phyloP scores from a whole-genome alignment of 306 rosid genomes.

The Fagus crenata region DNA sequence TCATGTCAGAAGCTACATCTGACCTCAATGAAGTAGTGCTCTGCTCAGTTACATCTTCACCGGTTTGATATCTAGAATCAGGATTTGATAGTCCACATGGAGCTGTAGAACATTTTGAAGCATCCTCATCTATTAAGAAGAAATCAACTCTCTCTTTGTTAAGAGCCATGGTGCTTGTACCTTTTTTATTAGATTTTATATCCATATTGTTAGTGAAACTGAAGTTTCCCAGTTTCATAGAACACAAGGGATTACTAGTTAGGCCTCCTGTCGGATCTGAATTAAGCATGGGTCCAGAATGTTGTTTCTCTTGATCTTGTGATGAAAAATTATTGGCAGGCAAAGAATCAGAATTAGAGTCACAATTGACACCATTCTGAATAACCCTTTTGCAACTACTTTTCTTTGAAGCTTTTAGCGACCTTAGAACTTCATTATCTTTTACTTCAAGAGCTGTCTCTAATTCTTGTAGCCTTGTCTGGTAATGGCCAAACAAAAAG shows the following conservation, averaged over 20 bases:
- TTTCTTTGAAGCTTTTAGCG: constrained; percentile 55
- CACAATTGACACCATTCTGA: constrained; percentile 29
- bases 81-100: constrained; percentile 29
- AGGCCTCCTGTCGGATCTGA: constrained; percentile 26
- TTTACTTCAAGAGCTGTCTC: constrained; percentile 59
- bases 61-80: constrained; percentile 22
- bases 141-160: constrained; percentile 27
- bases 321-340: constrained; percentile 28
- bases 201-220: constrained; percentile 27
- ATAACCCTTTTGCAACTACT: constrained; percentile 21
- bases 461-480: constrained; percentile 76
- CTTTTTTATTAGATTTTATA: constrained; percentile 31
- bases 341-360: constrained; percentile 37
- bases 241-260: constrained; percentile 27
- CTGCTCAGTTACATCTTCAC: constrained; percentile 28
- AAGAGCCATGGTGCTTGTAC: constrained; percentile 21
- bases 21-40: constrained; percentile 34
- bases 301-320: constrained; percentile 43
- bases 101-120: constrained; percentile 28
- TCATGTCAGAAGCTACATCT: constrained; percentile 34
- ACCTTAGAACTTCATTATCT: constrained; percentile 65
- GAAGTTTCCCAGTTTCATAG: constrained; percentile 30
- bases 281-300: constrained; percentile 32
- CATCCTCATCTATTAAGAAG: constrained; percentile 42
- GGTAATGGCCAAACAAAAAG: constrained; percentile 30